Base-by-base conservation (phyloP, 805 yeast species). In the Saturnispora silvae region DNA sequence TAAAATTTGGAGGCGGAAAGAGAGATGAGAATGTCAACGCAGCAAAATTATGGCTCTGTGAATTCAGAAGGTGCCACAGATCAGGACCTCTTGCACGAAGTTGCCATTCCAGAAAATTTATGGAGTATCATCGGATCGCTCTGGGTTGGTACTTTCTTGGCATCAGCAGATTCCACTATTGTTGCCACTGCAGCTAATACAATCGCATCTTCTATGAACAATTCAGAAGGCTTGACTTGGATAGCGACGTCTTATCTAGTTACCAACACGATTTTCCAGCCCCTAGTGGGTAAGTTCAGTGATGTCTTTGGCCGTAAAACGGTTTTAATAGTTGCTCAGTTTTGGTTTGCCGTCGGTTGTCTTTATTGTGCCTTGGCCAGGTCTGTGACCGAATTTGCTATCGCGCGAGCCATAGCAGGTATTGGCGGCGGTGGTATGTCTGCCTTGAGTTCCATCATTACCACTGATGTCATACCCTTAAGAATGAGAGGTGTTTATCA, bases 211-310 rank as follows among this genome's bases (percentile, higher is more conserved):
- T 75, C 74, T 18, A 64, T 77, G 51, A 56, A 72, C 32, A 72
- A 70, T 32, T 61, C 75, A 28, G 63, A 66, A 14, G 50, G 65
- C 42, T 59, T 72, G 5, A 58, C 75, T 3, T 81, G 89, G 87
- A 78, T 81, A 3, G 85, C 86, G 3, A 74, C 86, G 0, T 70
- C 82, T 1, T 75, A 78, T 38, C 60, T 82, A 23, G 57, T 82
- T 20, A 77, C 87, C 1, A 75, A 73, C 42, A 71, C 83, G 3
- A 81, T 82, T 1, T 77, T 79, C 53, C 87, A 80, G 56, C 87
- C 85, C 1, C 52, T 81, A 19, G 77, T 75, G 39, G 92, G 89
- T 4, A 71, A 78, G 40, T 59, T 80, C 23, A 70, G 81, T 30
- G 89, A 82, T 45, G 70, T 81, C 17, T 61, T 68, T 43, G 81